Conservation (phyloP, 306 rosid genomes). For the Morella rubra region DNA sequence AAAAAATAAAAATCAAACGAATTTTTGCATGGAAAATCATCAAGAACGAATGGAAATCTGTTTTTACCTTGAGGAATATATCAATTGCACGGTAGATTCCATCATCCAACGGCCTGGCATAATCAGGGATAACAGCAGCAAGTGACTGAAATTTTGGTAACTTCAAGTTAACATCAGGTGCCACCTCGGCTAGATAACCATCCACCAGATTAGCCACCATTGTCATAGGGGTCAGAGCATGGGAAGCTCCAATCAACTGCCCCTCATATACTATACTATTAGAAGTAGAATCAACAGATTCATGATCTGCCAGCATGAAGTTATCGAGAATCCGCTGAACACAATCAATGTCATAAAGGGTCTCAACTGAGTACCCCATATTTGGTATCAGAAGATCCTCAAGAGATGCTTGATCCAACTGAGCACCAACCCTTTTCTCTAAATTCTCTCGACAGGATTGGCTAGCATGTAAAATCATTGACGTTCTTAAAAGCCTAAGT, state of each 20-base stretch:
- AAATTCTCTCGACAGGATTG: slow-evolving; percentile 54
- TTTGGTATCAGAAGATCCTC: slow-evolving; percentile 87
- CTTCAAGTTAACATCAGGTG: slow-evolving; percentile 83
- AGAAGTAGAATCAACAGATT: slow-evolving; percentile 40
- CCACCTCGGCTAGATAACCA: slow-evolving; percentile 83
- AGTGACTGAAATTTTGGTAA: slow-evolving; percentile 66
- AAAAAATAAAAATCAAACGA: background rate
- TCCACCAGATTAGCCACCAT: slow-evolving; percentile 81
- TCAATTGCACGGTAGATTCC: slow-evolving; percentile 87
- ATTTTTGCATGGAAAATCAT: slow-evolving; percentile 9
- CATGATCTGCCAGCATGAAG: slow-evolving; percentile 59
- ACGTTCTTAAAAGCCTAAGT: slow-evolving; percentile 63
- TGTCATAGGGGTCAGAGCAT: slow-evolving; percentile 47
- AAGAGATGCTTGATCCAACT: slow-evolving; percentile 68
- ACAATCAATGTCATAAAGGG: slow-evolving; percentile 83
- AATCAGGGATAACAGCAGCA: slow-evolving; percentile 75
- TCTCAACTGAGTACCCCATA: slow-evolving; percentile 73
- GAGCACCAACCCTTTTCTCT: slow-evolving; percentile 70
- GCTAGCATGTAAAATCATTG: slow-evolving; percentile 61
- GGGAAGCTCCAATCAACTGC: slow-evolving; percentile 45
- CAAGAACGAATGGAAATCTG: background rate
- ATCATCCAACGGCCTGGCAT: slow-evolving; percentile 73
- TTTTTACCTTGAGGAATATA: slow-evolving; percentile 77
- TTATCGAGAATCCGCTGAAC: slow-evolving; percentile 86
- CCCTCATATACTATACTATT: slow-evolving; percentile 54